Evolutionary conservation across 805 yeast genomes (phyloP), one percentile per base, ranked within the genome.

Genomic region (Candida verbasci): DNA sequence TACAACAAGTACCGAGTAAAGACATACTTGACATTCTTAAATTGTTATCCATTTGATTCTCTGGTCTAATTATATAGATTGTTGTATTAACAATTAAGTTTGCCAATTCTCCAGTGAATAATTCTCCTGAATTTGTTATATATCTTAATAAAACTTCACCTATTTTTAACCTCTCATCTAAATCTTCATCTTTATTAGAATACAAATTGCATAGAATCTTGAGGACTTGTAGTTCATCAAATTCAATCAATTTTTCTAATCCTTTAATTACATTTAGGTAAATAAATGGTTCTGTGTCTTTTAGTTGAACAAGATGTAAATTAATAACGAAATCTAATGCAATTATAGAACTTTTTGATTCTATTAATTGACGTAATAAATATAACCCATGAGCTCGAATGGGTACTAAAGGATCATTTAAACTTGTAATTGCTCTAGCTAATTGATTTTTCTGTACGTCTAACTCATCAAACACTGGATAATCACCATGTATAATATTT

Each of bases 21-120:
- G 96, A 85, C 78, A 89, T 73, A 0, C 96, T 76, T 2, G 97
- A 89, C 83, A 87, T 80, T 46, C 97, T 67, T 26, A 88, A 44
- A 26, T 80, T 70, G 40, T 70, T 64, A 44, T 87, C 95, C 15
- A 57, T 52, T 3, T 55, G 46, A n/a, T 56, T 44, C 1, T 43
- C 52, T 22, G 62, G 46, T 29, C 64, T 44, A 3, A 78, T 62
- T 16, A 70, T 31, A 1, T 46, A 29, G 2, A 84, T 49, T 20
- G 78, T 68, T 0, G 67, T 48, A 4, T 59, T 52, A 1, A 76
- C 67, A 4, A 87, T 53, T 1, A 49, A 35, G 8, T 57, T 58
- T 0, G 79, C 75, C 2, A 58, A 20, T 0, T 49, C 46, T 2
- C 81, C 81, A 0, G 64, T 44, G 24, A 82, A 69, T 1, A 77